Conservation (phyloP, 441 rosid species). For the Kokia cookei region DNA sequence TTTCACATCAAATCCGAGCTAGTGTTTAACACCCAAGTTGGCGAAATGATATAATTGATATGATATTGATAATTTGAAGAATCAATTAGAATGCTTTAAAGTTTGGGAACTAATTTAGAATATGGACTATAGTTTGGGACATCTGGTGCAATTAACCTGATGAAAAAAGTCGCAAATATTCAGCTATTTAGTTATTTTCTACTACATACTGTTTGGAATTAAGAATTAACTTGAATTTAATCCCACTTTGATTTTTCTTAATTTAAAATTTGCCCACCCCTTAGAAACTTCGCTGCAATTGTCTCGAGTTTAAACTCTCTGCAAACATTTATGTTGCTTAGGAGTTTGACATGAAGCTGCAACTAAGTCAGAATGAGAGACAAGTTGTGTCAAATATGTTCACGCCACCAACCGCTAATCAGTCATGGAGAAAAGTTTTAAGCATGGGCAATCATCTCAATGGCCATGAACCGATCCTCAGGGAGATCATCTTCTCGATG, state of each 20-base stretch:
- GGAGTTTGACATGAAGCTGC: slow-evolving; percentile 66
- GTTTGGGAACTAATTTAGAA: too few species aligned
- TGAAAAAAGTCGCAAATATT: background rate
- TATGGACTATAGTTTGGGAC: too few species aligned
- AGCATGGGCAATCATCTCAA: slow-evolving; percentile 98
- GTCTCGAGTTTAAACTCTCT: background rate
- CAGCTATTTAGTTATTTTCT: background rate
- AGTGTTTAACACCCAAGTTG: too few species aligned
- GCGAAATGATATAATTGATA: too few species aligned
- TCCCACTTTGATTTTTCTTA: background rate
- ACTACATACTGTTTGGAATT: background rate
- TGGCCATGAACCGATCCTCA: slow-evolving; percentile 86
- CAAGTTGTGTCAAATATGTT: slow-evolving; percentile 63
- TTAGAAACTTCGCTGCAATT: background rate
- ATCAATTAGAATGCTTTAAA: too few species aligned
- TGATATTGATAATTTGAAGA: too few species aligned
- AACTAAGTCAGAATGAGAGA: slow-evolving; percentile 52
- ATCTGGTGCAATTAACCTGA: too few species aligned
- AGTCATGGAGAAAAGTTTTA: slow-evolving; percentile 93
- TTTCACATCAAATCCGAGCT: too few species aligned
- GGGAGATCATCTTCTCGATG: slow-evolving; percentile 75
- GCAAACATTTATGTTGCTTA: slow-evolving; percentile 14
- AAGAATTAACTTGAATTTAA: background rate
- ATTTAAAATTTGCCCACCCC: background rate
- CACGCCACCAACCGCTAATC: slow-evolving; percentile 62